Base-by-base conservation (phyloP, 139 green algal species). In the Chlorella vulgaris region DNA sequence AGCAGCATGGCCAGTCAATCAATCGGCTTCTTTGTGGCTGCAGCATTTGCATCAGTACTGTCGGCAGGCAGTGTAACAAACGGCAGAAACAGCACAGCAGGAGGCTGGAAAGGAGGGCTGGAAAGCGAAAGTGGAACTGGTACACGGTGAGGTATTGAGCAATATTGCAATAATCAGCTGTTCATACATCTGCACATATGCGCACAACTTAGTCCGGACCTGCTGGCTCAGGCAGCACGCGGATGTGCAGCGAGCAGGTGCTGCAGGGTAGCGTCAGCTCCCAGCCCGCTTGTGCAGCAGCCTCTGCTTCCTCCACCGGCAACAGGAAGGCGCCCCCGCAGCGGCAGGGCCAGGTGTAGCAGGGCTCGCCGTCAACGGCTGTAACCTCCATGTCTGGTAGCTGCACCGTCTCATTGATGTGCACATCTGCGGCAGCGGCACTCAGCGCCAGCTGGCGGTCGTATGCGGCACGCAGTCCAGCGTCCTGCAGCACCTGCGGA, bases 221-320 rank as follows among this genome's bases (percentile, higher is more conserved):
- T n/a, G n/a, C n/a, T n/a, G 67, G 39, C 26, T 50, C 8, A 35
- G 42, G 21, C 33, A 67, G 62, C 66, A 85, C 81, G 8, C 36
- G 21, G 43, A 83, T 86, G 43, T 86, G 74, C 28, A 86, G 82
- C 6, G 82, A 86, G 76, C 82, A 86, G 6, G 82, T 84, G 47
- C 22, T 65, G 78, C 82, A 86, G 47, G 82, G 82, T 36, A 86
- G 43, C 0, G 70, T 29, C 21, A 86, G 33, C 50, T 68, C 65
- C 18, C 53, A 0, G 28, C 69, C 40, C 22, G 38, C n/a, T n/a
- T n/a, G n/a, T 2, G 35, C 80, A 2, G 51, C 61, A 10, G 38
- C 71, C 15, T 63, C 18, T 1, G 38, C 78, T 8, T 69, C 73
- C 5, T 78, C 69, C 0, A 15, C 38, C 2, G 58, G 42, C 33